Percentiles rank a stretch among this genome's conserved stretches.
Conservation (phyloP, 331 rosid genomes). For the Quercus tomentella region DNA sequence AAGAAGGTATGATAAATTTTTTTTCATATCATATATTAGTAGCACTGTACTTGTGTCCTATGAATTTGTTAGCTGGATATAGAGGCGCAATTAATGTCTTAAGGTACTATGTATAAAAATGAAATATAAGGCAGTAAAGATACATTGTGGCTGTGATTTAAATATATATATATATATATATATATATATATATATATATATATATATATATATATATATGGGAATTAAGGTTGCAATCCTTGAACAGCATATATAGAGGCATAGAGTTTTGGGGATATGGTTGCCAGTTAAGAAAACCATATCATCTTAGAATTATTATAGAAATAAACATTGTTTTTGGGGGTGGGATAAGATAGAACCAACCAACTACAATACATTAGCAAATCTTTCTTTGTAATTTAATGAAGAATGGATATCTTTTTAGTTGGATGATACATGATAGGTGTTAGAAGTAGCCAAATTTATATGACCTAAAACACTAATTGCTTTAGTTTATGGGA, state of each 20-base stretch:
- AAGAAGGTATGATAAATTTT: slow-evolving; percentile 47
- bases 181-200: no score
- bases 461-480: no score
- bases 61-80: neutral
- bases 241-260: neutral
- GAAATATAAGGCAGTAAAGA: no score
- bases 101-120: no score
- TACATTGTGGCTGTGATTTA: no score
- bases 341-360: neutral
- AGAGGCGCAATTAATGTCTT: no score
- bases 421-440: no score
- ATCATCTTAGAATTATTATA: neutral
- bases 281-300: neutral
- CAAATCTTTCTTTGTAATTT: neutral
- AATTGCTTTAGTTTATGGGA: neutral
- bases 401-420: neutral
- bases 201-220: fast-evolving
- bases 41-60: neutral
- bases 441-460: no score
- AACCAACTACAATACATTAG: neutral
- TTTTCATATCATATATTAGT: neutral
- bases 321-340: neutral
- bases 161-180: no score
- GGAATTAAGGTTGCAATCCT: no score
- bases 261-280: neutral